Percentiles rank a stretch among this genome's conserved stretches.
Conservation (phyloP, 148 eudicot genomes). For the Camellia granthamiana region DNA sequence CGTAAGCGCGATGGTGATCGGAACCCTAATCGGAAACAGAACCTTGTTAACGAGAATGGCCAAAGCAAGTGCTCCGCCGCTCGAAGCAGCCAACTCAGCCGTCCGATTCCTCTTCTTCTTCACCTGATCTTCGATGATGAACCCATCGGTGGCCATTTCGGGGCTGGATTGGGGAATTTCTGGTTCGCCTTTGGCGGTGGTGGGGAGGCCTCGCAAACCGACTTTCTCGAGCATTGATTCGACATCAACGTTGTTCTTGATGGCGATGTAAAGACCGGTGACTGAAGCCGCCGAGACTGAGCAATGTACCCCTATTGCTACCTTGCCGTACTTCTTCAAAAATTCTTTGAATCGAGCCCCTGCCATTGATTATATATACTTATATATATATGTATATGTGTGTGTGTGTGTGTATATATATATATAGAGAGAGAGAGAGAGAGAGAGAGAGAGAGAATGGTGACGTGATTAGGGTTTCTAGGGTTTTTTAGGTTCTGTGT, state of each 20-base stretch:
- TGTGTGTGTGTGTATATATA: too few relatives aligned
- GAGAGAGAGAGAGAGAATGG: too few relatives aligned
- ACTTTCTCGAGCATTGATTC: constrained; percentile 64
- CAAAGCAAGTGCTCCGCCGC: constrained; percentile 80
- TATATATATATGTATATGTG: too few relatives aligned
- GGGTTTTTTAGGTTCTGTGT: too few relatives aligned
- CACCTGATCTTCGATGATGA: not conserved
- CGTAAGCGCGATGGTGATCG: constrained; percentile 75
- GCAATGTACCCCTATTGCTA: constrained; percentile 69
- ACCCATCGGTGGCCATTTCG: not conserved
- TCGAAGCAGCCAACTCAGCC: constrained; percentile 65
- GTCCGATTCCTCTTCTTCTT: constrained; percentile 61
- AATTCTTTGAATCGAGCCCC: constrained; percentile 54
- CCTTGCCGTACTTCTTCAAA: constrained; percentile 74
- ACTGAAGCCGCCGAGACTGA: constrained; percentile 70
- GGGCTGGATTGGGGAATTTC: constrained; percentile 10
- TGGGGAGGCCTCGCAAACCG: constrained; percentile 41
- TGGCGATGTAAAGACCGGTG: constrained; percentile 63
- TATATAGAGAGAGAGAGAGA: too few relatives aligned
- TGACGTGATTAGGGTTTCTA: too few relatives aligned
- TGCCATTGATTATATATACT: constrained; percentile 38
- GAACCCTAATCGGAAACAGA: constrained; percentile 76
- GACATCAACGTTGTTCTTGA: constrained; percentile 85
- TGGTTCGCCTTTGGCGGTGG: constrained; percentile 10
- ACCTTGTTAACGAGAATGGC: constrained; percentile 78